Conservation (phyloP, 2,329 filamentous ascomycete genomes). For the Neopestalotiopsis clavispora region DNA sequence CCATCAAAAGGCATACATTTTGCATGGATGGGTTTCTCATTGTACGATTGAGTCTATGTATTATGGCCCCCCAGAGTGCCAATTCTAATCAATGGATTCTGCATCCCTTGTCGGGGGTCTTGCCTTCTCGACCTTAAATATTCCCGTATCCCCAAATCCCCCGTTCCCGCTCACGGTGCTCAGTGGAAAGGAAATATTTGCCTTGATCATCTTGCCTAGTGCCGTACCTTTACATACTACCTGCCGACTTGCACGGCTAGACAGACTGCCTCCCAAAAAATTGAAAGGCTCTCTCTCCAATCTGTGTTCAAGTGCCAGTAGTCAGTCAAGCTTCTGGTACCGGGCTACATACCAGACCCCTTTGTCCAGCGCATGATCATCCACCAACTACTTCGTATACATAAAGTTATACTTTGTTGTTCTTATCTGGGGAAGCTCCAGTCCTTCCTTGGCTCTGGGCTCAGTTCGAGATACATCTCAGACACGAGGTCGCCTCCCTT, state of each 20-base stretch:
- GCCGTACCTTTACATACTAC: neutral
- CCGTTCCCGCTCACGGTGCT: neutral
- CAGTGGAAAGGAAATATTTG: neutral
- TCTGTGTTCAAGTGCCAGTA: too few relatives aligned
- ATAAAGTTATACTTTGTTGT: neutral
- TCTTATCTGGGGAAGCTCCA: neutral
- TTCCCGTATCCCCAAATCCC: neutral
- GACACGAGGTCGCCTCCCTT: constrained; percentile 1
- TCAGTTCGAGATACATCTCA: constrained; percentile 8
- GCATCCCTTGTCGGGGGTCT: constrained; percentile 15
- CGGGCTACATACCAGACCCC: neutral
- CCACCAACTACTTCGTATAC: neutral
- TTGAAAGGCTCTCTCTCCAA: too few relatives aligned
- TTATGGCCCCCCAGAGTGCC: constrained; percentile 1
- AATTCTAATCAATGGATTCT: constrained; percentile 3
- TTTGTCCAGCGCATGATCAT: neutral
- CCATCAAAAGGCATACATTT: neutral
- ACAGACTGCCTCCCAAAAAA: neutral
- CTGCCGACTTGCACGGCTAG: neutral
- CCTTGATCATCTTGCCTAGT: neutral
- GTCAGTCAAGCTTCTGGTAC: too few relatives aligned
- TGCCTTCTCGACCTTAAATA: constrained; percentile 8
- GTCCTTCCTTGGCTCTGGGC: neutral
- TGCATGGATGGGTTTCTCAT: neutral
- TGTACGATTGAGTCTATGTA: neutral